A percentile compares a stretch with the other conserved stretches of the same genome.
Evolutionary conservation across 2,329 filamentous ascomycete genomes (phyloP).

Genomic region (Colletotrichum sp.): DNA sequence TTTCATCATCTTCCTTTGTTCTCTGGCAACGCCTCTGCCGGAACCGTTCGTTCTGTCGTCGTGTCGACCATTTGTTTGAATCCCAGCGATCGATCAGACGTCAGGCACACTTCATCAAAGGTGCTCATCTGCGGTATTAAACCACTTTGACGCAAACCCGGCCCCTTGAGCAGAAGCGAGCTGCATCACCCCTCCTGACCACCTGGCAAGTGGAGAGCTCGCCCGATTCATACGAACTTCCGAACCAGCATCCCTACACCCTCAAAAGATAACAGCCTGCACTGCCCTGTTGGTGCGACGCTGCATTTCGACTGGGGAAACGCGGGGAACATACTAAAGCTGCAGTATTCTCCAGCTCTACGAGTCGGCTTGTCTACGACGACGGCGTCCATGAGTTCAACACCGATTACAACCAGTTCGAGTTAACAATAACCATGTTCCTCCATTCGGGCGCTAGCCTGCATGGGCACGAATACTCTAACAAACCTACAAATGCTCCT

Average conservation of each 20-base stretch:
- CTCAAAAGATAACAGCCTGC: background rate
- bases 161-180: background rate
- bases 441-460: conserved; percentile 64
- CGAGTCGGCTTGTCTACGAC: background rate
- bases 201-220: conserved; percentile 5
- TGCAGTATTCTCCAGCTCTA: background rate
- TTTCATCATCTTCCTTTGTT: conserved; percentile 13
- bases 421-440: conserved; percentile 49
- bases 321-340: background rate
- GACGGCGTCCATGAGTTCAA: background rate
- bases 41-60: background rate
- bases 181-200: conserved; percentile 1
- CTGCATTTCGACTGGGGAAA: background rate
- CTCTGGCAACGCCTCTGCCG: conserved; percentile 8
- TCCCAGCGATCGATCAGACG: conserved; percentile 1
- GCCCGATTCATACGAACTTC: background rate
- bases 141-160: background rate
- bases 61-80: conserved; percentile 7
- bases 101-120: background rate
- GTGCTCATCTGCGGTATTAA: background rate
- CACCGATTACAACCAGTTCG: background rate
- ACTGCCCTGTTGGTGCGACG: background rate
- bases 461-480: conserved; percentile 65
- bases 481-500: conserved; percentile 30
- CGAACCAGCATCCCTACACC: background rate